Evolutionary conservation across 495 filamentous ascomycete genomes (phyloP).

Genomic region (Rostrohypoxylon terebratum): DNA sequence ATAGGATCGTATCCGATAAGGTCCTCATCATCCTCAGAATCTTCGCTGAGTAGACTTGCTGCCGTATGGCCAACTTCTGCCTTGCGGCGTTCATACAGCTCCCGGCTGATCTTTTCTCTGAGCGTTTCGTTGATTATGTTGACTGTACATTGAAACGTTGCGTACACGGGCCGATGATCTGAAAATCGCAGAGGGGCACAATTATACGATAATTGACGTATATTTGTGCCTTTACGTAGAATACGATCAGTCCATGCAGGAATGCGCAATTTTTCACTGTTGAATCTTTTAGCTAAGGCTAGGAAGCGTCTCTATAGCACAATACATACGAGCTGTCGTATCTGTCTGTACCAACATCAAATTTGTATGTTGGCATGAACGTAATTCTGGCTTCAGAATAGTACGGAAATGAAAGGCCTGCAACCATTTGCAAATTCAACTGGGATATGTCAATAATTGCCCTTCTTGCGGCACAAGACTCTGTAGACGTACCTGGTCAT

Average conservation of each 20-base stretch:
- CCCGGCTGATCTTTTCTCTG: conserved; percentile 74
- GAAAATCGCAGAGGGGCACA: conserved; percentile 85
- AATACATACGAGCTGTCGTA: conserved; percentile 88
- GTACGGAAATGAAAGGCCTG: conserved; percentile 86
- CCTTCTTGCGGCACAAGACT: conserved; percentile 1
- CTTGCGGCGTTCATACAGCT: conserved; percentile 77
- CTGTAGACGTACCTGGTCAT: conserved; percentile 79
- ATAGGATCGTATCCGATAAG: conserved; percentile 78
- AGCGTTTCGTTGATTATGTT: conserved; percentile 78
- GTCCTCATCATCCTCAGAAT: conserved; percentile 77
- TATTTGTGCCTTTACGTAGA: conserved; percentile 82
- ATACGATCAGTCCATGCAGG: conserved; percentile 98
- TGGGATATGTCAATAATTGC: conserved; percentile 51
- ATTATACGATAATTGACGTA: conserved; percentile 84
- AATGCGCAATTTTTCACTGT: conserved; percentile 89
- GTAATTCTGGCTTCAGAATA: conserved; percentile 88
- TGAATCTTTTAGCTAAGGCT: conserved; percentile 18
- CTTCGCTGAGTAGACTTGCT: conserved; percentile 60
- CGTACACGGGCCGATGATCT: conserved; percentile 93
- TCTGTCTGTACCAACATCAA: conserved; percentile 83
- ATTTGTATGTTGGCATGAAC: conserved; percentile 96
- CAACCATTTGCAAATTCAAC: conserved; percentile 96
- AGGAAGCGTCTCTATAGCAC: neutral
- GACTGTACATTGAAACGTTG: conserved; percentile 84
- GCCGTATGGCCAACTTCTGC: conserved; percentile 64